Percentiles rank a stretch among this genome's conserved stretches.
Evolutionary conservation across 225 moss, liverwort and hornwort species (phyloP).

Genomic region (Marchantia paleacea): DNA sequence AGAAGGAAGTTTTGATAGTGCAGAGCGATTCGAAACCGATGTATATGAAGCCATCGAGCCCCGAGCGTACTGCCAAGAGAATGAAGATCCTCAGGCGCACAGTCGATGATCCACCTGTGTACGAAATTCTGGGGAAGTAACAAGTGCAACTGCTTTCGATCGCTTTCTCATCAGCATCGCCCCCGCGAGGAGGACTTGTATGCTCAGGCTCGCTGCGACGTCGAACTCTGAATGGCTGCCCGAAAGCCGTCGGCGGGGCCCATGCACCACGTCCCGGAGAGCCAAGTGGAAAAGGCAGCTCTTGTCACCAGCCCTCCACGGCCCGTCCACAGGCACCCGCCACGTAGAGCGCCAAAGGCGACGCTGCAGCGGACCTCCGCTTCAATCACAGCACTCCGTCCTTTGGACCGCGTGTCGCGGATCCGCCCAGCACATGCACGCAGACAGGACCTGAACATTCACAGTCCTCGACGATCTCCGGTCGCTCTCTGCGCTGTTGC

Average conservation of each 20-base stretch:
- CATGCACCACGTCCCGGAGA: neutral
- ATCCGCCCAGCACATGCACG: neutral
- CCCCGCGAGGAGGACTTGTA: neutral
- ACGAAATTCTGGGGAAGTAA: neutral
- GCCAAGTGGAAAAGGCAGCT: neutral
- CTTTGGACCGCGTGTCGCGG: no score
- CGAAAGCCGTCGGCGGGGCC: neutral
- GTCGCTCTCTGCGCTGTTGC: no score
- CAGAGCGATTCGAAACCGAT: neutral
- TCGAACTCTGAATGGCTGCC: neutral
- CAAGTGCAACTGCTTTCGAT: neutral
- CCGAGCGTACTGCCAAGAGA: no score
- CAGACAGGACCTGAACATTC: neutral
- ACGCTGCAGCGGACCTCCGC: neutral
- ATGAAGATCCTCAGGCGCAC: neutral
- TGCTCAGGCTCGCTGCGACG: neutral
- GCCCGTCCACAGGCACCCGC: neutral
- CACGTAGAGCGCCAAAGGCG: neutral
- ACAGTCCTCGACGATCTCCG: neutral
- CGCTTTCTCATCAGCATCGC: neutral
- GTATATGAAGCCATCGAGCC: constrained; percentile 8
- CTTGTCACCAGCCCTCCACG: neutral
- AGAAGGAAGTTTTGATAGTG: neutral
- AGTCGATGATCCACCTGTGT: neutral
- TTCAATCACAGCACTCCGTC: no score